Evolutionary conservation across 2,329 filamentous ascomycete species (phyloP).

Genomic region (Grosmannia serpens): DNA sequence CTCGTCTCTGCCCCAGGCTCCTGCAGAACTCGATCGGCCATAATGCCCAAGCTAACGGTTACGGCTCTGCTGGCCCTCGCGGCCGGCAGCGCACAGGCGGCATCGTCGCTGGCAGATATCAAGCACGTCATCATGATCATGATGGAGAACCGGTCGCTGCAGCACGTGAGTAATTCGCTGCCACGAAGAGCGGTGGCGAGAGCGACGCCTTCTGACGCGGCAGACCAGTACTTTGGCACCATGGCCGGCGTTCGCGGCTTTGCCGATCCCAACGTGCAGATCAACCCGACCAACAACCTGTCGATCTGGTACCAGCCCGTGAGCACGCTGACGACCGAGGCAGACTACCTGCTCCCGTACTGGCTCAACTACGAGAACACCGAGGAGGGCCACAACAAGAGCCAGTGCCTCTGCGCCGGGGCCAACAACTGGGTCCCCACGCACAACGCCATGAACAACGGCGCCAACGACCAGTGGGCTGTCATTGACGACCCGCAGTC

Average conservation of each 20-base stretch:
- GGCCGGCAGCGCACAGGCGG: constrained; percentile 14
- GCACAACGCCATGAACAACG: constrained; percentile 37
- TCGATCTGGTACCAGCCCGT: constrained; percentile 37
- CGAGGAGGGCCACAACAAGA: constrained; percentile 25
- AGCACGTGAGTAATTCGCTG: constrained; percentile 16
- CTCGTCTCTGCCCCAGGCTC: background rate
- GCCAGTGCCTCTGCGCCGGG: constrained; percentile 40
- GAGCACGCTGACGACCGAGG: constrained; percentile 24
- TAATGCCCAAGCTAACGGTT: constrained; percentile 9
- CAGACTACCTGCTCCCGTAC: constrained; percentile 35
- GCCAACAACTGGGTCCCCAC: constrained; percentile 39
- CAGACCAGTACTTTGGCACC: constrained; percentile 36
- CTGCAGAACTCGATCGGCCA: background rate
- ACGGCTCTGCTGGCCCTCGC: constrained; percentile 10
- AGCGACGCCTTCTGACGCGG: background rate
- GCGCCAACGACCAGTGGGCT: constrained; percentile 39
- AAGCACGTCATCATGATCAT: constrained; percentile 48
- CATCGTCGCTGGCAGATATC: constrained; percentile 34
- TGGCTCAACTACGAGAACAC: constrained; percentile 40
- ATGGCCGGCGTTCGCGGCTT: constrained; percentile 43
- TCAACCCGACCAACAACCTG: constrained; percentile 30
- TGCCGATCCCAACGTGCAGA: constrained; percentile 40
- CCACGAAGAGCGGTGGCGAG: background rate
- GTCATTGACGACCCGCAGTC: constrained; percentile 36
- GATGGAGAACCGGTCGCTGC: constrained; percentile 30